Conservation (phyloP, 768 basidiomycete genomes). For the Tricholoma terreum region DNA sequence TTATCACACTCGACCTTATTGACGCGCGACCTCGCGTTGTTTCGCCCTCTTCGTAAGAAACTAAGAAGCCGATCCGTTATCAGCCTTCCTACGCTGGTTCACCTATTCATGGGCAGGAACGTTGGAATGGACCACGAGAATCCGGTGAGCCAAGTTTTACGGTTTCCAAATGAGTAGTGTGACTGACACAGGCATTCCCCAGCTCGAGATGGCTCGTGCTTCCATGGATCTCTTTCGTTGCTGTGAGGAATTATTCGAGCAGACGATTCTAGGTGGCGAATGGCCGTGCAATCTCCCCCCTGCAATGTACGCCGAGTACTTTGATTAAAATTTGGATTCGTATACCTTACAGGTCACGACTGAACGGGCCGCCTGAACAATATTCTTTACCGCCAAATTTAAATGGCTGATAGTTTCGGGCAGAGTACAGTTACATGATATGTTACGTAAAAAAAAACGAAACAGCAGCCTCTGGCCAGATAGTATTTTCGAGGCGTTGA, state of each 20-base stretch:
- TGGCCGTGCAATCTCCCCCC: slow-evolving; percentile 54
- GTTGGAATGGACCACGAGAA: slow-evolving; percentile 42
- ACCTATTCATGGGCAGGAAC: slow-evolving; percentile 43
- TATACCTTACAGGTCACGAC: slow-evolving; percentile 6
- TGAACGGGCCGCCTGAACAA: too few relatives aligned
- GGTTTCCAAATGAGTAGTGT: slow-evolving; percentile 5
- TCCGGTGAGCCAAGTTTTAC: slow-evolving; percentile 37
- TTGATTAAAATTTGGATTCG: slow-evolving; percentile 16
- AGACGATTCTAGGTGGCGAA: slow-evolving; percentile 35
- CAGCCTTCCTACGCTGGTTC: slow-evolving; percentile 39
- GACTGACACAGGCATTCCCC: slow-evolving; percentile 2
- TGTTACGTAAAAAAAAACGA: too few relatives aligned
- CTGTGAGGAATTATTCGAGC: slow-evolving; percentile 48
- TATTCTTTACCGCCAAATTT: too few relatives aligned
- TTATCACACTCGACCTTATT: slow-evolving; percentile 48
- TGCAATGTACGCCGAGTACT: slow-evolving; percentile 29
- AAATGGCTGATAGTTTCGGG: too few relatives aligned
- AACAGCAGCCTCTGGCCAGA: too few relatives aligned
- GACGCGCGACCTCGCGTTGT: slow-evolving; percentile 55
- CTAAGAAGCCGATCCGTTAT: slow-evolving; percentile 36
- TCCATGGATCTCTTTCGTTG: slow-evolving; percentile 52
- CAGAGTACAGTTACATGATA: too few relatives aligned
- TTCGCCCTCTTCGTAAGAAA: slow-evolving; percentile 45
- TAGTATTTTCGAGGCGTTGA: too few relatives aligned
- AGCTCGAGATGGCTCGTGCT: slow-evolving; percentile 51